These are phyloP conservation scores for Mycena kentingensis DNA, from an alignment of 768 basidiomycete species.

Conservation along the genomic window DNA sequence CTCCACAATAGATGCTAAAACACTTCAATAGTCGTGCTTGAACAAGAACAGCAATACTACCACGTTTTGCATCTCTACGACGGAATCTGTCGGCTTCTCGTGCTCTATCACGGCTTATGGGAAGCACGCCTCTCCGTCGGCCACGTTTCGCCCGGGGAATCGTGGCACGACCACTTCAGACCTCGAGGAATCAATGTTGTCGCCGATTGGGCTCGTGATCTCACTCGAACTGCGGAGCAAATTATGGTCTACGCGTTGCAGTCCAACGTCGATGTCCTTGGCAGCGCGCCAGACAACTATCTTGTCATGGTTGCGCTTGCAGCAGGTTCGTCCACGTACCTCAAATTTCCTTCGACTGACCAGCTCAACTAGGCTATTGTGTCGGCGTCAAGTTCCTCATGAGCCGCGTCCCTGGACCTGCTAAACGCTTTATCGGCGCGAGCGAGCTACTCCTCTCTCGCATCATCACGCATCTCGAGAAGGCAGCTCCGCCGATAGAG, in stretches of 20 bases:
- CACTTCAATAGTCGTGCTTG: conserved; percentile 34
- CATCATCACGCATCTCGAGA: background rate
- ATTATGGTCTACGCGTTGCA: conserved; percentile 35
- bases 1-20: background rate
- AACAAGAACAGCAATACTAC: conserved; percentile 40
- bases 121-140: conserved; percentile 13
- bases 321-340: conserved; percentile 31
- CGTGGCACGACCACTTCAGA: conserved; percentile 18
- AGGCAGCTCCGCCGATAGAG: no score
- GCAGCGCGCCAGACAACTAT: conserved; percentile 40
- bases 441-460: background rate
- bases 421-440: background rate
- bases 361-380: no score
- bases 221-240: conserved; percentile 36
- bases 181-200: conserved; percentile 39
- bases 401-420: background rate
- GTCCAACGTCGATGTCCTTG: conserved; percentile 34
- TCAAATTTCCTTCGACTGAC: no score
- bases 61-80: conserved; percentile 37
- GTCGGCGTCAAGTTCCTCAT: conserved; percentile 38
- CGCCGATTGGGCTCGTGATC: conserved; percentile 42
- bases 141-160: background rate
- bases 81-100: conserved; percentile 37
- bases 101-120: conserved; percentile 34
- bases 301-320: conserved; percentile 44